A percentile compares a stretch with the other conserved stretches of the same genome.
phyloP scores from a whole-genome alignment of 495 filamentous ascomycete species.

The Penicillium robsamsonii region DNA sequence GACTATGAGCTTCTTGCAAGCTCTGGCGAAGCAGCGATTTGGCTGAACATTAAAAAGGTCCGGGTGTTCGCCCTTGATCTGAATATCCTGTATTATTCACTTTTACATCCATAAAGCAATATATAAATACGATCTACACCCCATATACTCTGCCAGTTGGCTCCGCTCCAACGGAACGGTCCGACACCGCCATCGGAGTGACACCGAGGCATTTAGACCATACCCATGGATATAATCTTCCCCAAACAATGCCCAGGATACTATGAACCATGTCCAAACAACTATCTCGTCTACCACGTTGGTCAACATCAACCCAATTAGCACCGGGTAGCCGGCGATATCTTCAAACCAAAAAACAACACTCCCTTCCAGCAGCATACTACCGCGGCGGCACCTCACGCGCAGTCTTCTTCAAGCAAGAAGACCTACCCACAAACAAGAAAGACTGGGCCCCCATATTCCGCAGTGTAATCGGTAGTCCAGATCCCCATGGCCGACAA shows the following conservation, averaged over 20 bases:
- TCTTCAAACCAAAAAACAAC: conserved; percentile 25
- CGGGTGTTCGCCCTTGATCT: neutral
- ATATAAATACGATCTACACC: neutral
- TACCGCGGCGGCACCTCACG: conserved; percentile 73
- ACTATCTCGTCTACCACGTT: neutral
- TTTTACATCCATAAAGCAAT: neutral
- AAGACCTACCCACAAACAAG: conserved; percentile 48
- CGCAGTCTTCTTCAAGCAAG: conserved; percentile 59
- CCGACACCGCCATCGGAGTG: conserved; percentile 8
- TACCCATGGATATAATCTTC: neutral
- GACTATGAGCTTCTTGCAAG: conserved; percentile 46
- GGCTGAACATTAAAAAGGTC: conserved; percentile 24
- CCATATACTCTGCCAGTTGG: neutral
- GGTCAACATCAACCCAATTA: no score
- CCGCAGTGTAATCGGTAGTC: conserved; percentile 60
- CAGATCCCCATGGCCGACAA: conserved; percentile 66
- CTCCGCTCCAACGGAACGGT: conserved; percentile 1
- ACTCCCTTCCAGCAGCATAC: conserved; percentile 59
- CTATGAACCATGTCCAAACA: conserved; percentile 4
- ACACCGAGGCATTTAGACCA: conserved; percentile 4
- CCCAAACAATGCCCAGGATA: neutral
- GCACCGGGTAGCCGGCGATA: neutral
- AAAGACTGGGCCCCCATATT: conserved; percentile 58
- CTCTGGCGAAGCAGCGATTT: conserved; percentile 46
- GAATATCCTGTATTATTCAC: neutral